Evolutionary conservation across 805 yeast species (phyloP), one percentile per base, ranked within the genome.

Genomic region (Jamesozyma hellenica): DNA sequence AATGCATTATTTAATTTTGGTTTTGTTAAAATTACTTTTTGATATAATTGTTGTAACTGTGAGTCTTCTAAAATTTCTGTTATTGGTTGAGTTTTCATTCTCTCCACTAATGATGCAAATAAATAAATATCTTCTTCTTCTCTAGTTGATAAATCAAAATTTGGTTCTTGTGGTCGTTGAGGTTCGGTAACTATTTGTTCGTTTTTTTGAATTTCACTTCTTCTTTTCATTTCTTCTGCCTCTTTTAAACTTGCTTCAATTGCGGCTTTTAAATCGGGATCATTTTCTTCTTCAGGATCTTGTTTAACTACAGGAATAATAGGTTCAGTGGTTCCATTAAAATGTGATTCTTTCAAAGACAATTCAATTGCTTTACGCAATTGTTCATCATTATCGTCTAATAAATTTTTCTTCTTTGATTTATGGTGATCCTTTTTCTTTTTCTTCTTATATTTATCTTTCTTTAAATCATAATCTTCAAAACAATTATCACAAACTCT

Each of bases 401-500:
- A 50, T 13, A 50, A 42, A 19, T 55, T 53, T 11, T 53, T 60
- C 34, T 46, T 55, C 40, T 46, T 53, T 36, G 43, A 45, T 23
- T 35, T 44, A 28, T 44, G 45, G 4, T 17, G 19, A 13, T 34
- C 19, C 15, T 38, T 35, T 31, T 45, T 45, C 36, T 43, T 51
- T 27, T 47, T 35, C 26, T 45, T 43, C 9, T 39, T 34, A 18
- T 45, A 35, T 8, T 29, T 27, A 30, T 49, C 48, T 42, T 58
- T 56, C 53, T 69, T 73, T 42, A 49, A 44, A 38, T 64, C 67
- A 23, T 78, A 70, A 50, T 79, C 82, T 36, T 73, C 79, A 55
- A 71, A 75, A 58, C 98, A 92, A 43, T 82, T 81, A 51, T 87
- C 96, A 63, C 98, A 92, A 0, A 90, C 96, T 40, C 98, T 71